phyloP scores from a whole-genome alignment of 805 yeast genomes.

The Grigorovia transvaalensis region DNA sequence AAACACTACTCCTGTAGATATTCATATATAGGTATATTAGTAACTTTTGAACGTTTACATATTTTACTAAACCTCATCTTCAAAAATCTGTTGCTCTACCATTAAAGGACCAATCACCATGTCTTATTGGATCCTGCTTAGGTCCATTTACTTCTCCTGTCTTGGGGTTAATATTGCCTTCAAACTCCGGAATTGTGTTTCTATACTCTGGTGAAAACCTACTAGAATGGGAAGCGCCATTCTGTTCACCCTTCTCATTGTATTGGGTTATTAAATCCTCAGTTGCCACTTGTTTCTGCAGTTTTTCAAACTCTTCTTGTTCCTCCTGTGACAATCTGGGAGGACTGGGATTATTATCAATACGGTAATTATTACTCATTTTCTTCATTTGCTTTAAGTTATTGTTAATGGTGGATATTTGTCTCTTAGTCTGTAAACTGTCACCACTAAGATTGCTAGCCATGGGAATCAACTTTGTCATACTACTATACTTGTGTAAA shows the following conservation, averaged over 20 bases:
- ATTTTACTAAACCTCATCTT: not conserved
- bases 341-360: slow-evolving; percentile 18
- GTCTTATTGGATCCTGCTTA: slow-evolving; percentile 87
- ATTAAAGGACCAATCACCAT: slow-evolving; percentile 89
- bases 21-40: too few relatives aligned
- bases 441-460: not conserved
- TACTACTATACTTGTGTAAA: too few relatives aligned
- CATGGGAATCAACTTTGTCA: too few relatives aligned
- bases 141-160: slow-evolving; percentile 98
- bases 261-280: slow-evolving; percentile 71
- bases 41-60: too few relatives aligned
- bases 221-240: slow-evolving; percentile 27
- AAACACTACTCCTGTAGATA: too few relatives aligned
- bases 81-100: slow-evolving; percentile 94
- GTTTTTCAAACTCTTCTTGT: slow-evolving; percentile 74
- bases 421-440: not conserved
- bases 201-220: slow-evolving; percentile 57
- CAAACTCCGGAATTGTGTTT: slow-evolving; percentile 85
- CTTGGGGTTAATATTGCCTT: slow-evolving; percentile 83
- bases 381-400: too few relatives aligned
- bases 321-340: slow-evolving; percentile 28
- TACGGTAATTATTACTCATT: too few relatives aligned
- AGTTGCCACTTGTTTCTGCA: slow-evolving; percentile 70
- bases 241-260: slow-evolving; percentile 29
- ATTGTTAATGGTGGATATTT: not conserved